Conservation (phyloP, 164 flowering plant genomes). For the Vitis amurensis region DNA sequence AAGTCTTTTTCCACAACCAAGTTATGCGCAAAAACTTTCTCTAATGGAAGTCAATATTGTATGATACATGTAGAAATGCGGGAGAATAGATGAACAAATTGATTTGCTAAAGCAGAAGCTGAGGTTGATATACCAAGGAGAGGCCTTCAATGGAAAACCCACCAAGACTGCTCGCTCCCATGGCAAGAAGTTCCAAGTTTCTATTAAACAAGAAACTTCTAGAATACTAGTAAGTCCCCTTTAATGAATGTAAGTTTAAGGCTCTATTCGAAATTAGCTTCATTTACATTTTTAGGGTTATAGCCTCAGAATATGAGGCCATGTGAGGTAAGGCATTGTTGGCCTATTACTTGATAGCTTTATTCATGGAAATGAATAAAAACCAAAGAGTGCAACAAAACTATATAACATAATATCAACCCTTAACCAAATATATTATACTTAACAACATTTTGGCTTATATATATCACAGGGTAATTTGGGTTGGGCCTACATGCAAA, state of each 20-base stretch:
- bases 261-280: too few relatives aligned
- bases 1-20: background rate
- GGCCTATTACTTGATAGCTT: too few relatives aligned
- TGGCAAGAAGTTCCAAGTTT: conserved; percentile 41
- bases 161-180: conserved; percentile 40
- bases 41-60: background rate
- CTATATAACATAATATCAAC: too few relatives aligned
- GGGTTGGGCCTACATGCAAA: conserved; percentile 69
- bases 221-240: conserved; percentile 13
- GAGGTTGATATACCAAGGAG: conserved; percentile 29
- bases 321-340: too few relatives aligned
- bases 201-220: conserved; percentile 18
- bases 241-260: too few relatives aligned
- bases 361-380: too few relatives aligned
- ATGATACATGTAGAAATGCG: conserved; percentile 24
- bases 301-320: too few relatives aligned
- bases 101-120: conserved; percentile 32
- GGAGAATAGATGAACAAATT: conserved; percentile 35
- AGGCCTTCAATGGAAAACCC: conserved; percentile 35
- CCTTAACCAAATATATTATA: too few relatives aligned
- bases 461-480: conserved; percentile 45
- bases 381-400: too few relatives aligned
- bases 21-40: background rate
- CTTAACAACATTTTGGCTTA: too few relatives aligned
- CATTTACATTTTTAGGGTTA: too few relatives aligned